Percentiles rank a stretch among this genome's conserved stretches.
phyloP scores from a whole-genome alignment of 768 basidiomycete genomes.

The Suillus bovinus region DNA sequence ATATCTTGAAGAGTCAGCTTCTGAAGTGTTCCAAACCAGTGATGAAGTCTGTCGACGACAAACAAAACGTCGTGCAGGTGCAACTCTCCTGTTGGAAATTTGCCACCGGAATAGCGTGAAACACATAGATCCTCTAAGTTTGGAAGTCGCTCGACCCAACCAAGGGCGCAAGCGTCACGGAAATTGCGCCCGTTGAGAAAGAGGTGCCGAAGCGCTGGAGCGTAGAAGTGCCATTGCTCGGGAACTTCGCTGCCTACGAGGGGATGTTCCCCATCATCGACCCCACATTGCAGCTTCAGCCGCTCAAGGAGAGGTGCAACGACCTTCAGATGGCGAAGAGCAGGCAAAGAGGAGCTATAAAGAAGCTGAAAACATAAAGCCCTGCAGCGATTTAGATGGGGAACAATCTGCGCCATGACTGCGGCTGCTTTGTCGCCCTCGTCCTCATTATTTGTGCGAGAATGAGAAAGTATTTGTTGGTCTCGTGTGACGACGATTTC shows the following conservation, averaged over 20 bases:
- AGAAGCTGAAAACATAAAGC: slow-evolving; percentile 7
- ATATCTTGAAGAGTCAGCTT: slow-evolving; percentile 5
- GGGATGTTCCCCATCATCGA: slow-evolving; percentile 12
- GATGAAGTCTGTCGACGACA: slow-evolving; percentile 1
- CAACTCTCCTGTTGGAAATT: slow-evolving; percentile 1
- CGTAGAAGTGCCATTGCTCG: slow-evolving; percentile 7
- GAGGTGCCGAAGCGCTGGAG: slow-evolving; percentile 6
- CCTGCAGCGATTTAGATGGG: slow-evolving; percentile 9
- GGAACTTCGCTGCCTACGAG: background rate
- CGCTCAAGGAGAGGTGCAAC: slow-evolving; percentile 4
- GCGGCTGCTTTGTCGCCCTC: slow-evolving; percentile 2
- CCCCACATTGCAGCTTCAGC: slow-evolving; percentile 8
- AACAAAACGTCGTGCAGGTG: slow-evolving; percentile 1
- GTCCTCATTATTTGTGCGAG: slow-evolving; percentile 1
- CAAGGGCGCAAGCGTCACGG: slow-evolving; percentile 3
- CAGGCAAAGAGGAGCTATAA: slow-evolving; percentile 12
- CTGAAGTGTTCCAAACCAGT: background rate
- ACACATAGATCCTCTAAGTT: background rate
- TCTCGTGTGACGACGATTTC: slow-evolving; percentile 7
- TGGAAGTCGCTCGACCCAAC: background rate
- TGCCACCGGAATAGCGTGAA: slow-evolving; percentile 2
- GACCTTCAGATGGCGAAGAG: slow-evolving; percentile 4
- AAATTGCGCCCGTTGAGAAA: slow-evolving; percentile 12
- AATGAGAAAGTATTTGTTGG: background rate
- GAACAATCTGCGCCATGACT: background rate